These are phyloP conservation scores for Cytospora piceae DNA, from an alignment of 2,329 filamentous ascomycete genomes.

Conservation along the genomic window DNA sequence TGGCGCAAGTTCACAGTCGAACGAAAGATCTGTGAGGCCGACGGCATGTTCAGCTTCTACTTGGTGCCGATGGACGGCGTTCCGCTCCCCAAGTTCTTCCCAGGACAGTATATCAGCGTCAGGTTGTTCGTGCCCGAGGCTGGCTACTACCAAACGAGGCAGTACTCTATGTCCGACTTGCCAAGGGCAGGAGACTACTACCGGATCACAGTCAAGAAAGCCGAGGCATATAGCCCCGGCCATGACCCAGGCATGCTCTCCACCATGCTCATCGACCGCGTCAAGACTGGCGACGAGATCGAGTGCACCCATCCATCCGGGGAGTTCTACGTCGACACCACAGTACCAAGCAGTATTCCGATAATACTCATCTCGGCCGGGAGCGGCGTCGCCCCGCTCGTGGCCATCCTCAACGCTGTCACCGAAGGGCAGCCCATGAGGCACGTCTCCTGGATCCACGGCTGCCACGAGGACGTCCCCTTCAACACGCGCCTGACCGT, in stretches of 20 bases:
- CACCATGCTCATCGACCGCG: conserved; percentile 64
- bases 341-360: conserved; percentile 43
- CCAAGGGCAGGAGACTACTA: conserved; percentile 59
- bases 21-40: conserved; percentile 64
- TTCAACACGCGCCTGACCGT: conserved; percentile 54
- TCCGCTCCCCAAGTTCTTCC: conserved; percentile 62
- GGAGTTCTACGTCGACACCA: conserved; percentile 55
- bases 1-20: conserved; percentile 68
- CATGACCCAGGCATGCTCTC: conserved; percentile 64
- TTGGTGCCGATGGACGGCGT: conserved; percentile 63
- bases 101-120: conserved; percentile 71
- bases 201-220: conserved; percentile 69
- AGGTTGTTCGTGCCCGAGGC: conserved; percentile 57
- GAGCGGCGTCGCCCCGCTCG: conserved; percentile 58
- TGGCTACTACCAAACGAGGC: conserved; percentile 62
- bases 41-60: conserved; percentile 69
- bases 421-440: conserved; percentile 46
- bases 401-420: conserved; percentile 59
- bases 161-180: conserved; percentile 71
- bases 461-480: conserved; percentile 51
- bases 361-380: conserved; percentile 62
- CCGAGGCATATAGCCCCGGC: conserved; percentile 51
- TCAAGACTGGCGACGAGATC: conserved; percentile 62
- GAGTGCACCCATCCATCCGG: conserved; percentile 65
- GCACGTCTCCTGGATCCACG: conserved; percentile 59